Percentiles rank a stretch among this genome's conserved stretches.
These are phyloP conservation scores for Colletotrichum filicis DNA, from an alignment of 2,329 filamentous ascomycete species.

Conservation along the genomic window DNA sequence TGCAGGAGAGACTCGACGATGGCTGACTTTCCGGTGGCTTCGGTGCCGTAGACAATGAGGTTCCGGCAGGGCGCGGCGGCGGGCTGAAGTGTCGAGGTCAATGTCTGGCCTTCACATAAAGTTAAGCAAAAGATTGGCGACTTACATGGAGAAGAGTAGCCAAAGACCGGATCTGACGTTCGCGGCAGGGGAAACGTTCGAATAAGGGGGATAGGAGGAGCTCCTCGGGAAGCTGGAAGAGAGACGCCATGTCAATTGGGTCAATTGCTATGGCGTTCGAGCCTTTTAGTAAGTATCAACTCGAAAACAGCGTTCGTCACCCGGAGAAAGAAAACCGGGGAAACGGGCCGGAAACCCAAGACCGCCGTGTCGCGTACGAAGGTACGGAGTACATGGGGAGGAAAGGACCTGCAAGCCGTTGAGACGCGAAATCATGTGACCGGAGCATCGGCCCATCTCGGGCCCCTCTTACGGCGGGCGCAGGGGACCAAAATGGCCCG, in stretches of 20 bases:
- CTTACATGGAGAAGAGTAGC: conserved; percentile 64
- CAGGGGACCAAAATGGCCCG: conserved; percentile 2
- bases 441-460: not conserved
- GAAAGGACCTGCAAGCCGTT: not conserved
- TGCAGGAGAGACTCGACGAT: conserved; percentile 73
- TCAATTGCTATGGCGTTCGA: not conserved
- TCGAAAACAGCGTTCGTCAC: not conserved
- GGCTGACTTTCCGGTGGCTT: conserved; percentile 86
- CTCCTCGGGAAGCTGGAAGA: conserved; percentile 66
- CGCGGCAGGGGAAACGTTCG: conserved; percentile 65
- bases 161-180: conserved; percentile 68
- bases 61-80: conserved; percentile 76
- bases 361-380: not conserved
- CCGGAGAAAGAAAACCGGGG: not conserved
- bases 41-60: conserved; percentile 84
- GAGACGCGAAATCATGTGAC: conserved; percentile 35
- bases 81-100: conserved; percentile 55
- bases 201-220: conserved; percentile 56
- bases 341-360: not conserved
- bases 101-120: no score
- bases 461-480: conserved; percentile 7
- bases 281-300: not conserved
- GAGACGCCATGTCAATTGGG: conserved; percentile 44
- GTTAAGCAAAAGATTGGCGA: not conserved
- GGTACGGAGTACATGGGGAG: not conserved